These are phyloP conservation scores for Brasilioporus rufonigricans DNA, from an alignment of 768 basidiomycete species.

Conservation along the genomic window DNA sequence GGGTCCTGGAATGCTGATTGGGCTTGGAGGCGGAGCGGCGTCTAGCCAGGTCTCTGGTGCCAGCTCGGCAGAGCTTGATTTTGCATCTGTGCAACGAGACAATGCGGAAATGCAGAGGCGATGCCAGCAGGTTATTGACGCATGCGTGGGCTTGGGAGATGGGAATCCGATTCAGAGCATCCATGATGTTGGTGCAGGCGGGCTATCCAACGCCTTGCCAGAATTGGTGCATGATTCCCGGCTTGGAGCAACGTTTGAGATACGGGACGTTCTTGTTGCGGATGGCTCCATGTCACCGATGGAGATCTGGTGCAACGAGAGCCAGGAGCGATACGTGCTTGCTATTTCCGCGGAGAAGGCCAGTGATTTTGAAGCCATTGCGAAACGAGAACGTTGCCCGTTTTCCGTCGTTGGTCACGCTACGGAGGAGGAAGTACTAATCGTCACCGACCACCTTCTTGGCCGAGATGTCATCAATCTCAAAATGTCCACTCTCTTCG, in stretches of 20 bases:
- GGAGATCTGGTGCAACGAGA: slow-evolving; percentile 99
- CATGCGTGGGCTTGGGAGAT: slow-evolving; percentile 62
- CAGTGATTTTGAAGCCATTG: slow-evolving; percentile 68
- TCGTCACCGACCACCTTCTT: slow-evolving; percentile 87
- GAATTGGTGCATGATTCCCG: slow-evolving; percentile 95
- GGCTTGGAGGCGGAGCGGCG: slow-evolving; percentile 94
- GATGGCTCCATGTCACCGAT: slow-evolving; percentile 96
- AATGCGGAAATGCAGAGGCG: slow-evolving; percentile 98
- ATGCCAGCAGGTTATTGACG: slow-evolving; percentile 96
- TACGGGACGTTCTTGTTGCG: slow-evolving; percentile 88
- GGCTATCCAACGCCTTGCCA: slow-evolving; percentile 93
- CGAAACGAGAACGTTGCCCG: slow-evolving; percentile 87
- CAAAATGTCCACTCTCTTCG: slow-evolving; percentile 94
- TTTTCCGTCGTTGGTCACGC: slow-evolving; percentile 90
- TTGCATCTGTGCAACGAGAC: slow-evolving; percentile 95
- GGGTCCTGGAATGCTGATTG: slow-evolving; percentile 95
- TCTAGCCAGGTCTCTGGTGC: slow-evolving; percentile 91
- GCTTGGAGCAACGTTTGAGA: slow-evolving; percentile 91
- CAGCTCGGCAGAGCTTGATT: slow-evolving; percentile 90
- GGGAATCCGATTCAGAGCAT: slow-evolving; percentile 89
- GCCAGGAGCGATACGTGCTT: slow-evolving; percentile 95
- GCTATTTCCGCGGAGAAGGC: slow-evolving; percentile 72
- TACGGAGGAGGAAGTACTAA: slow-evolving; percentile 74
- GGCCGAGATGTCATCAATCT: slow-evolving; percentile 79
- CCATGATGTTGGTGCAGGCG: slow-evolving; percentile 98